These are phyloP conservation scores for Ophiostoma perfectum DNA, from an alignment of 2,329 filamentous ascomycete genomes.

Conservation along the genomic window DNA sequence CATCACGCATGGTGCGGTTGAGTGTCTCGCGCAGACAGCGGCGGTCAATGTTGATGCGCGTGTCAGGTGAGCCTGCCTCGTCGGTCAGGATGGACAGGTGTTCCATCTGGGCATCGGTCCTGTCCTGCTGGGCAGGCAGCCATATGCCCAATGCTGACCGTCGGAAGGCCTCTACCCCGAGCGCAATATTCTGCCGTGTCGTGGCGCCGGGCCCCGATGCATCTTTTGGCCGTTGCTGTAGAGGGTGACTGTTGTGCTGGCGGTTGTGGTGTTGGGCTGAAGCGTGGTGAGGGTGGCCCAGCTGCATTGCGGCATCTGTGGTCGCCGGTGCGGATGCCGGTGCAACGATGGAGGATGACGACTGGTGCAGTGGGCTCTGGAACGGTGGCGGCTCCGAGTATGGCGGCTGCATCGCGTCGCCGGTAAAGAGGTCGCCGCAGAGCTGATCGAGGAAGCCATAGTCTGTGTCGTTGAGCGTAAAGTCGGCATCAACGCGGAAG, in stretches of 20 bases:
- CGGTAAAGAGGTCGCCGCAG: slow-evolving; percentile 38
- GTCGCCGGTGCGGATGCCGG: background rate
- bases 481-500: slow-evolving; percentile 45
- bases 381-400: background rate
- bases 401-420: background rate
- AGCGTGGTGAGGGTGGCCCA: background rate
- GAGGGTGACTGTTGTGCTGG: background rate
- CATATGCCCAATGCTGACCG: slow-evolving; percentile 49
- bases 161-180: slow-evolving; percentile 41
- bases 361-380: background rate
- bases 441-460: slow-evolving; percentile 48
- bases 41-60: slow-evolving; percentile 35
- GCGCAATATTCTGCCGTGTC: slow-evolving; percentile 23
- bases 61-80: slow-evolving; percentile 36
- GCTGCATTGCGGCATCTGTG: background rate
- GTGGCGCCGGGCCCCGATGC: background rate
- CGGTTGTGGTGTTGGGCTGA: background rate
- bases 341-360: background rate
- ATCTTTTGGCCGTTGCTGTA: background rate
- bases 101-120: slow-evolving; percentile 40
- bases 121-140: slow-evolving; percentile 45
- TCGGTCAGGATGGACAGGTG: slow-evolving; percentile 41
- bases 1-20: slow-evolving; percentile 50
- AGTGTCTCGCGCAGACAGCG: slow-evolving; percentile 39
- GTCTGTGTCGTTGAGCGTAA: slow-evolving; percentile 49